Conservation (phyloP, 805 yeast genomes). For the Blastobotrys mokoenaii region DNA sequence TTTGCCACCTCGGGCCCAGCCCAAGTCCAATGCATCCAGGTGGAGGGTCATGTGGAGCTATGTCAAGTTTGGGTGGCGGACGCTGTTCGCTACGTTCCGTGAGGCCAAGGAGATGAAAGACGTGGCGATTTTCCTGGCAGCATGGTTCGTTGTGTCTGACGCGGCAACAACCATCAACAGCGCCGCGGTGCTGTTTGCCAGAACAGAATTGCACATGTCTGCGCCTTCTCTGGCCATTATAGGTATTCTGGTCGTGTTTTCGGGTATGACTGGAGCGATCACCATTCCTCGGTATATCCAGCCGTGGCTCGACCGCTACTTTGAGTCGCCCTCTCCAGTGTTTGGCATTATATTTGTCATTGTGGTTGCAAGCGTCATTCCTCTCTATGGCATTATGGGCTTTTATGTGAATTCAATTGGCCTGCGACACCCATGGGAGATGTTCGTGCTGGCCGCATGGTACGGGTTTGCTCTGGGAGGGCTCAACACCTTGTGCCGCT, state of each 20-base stretch:
- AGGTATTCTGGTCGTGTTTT: constrained; percentile 57
- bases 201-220: constrained; percentile 59
- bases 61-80: constrained; percentile 53
- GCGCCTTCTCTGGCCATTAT: constrained; percentile 57
- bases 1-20: constrained; percentile 16
- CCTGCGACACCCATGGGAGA: constrained; percentile 53
- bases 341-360: constrained; percentile 44
- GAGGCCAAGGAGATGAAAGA: constrained; percentile 56
- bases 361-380: constrained; percentile 56
- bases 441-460: constrained; percentile 63
- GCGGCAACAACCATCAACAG: constrained; percentile 72
- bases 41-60: constrained; percentile 26
- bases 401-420: constrained; percentile 50
- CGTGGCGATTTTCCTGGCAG: constrained; percentile 54
- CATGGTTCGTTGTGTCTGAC: constrained; percentile 74
- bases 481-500: constrained; percentile 57
- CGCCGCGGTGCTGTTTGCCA: constrained; percentile 69
- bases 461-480: constrained; percentile 74
- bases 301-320: constrained; percentile 7
- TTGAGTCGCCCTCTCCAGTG: constrained; percentile 31
- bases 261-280: constrained; percentile 62
- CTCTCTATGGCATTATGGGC: constrained; percentile 63
- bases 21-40: background rate
- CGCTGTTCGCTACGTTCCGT: constrained; percentile 45
- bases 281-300: constrained; percentile 39